These are phyloP conservation scores for Sporothrix humicola DNA, from an alignment of 2,329 filamentous ascomycete genomes.

Conservation along the genomic window DNA sequence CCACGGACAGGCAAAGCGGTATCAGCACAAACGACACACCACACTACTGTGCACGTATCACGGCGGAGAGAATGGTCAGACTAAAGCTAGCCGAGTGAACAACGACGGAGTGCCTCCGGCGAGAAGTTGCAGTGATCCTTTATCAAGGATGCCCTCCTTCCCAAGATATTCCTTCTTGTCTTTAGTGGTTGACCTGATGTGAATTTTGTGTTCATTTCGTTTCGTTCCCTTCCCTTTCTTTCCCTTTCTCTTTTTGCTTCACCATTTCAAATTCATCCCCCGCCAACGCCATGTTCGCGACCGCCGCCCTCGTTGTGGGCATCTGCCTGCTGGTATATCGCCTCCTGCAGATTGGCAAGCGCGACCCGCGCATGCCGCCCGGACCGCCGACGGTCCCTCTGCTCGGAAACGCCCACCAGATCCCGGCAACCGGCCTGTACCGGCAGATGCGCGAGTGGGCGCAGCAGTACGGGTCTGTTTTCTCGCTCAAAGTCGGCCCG, in stretches of 20 bases:
- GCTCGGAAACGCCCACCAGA: background rate
- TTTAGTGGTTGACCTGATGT: no score
- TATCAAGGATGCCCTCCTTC: no score
- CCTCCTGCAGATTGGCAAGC: background rate
- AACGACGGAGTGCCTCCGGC: background rate
- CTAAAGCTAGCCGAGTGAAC: background rate
- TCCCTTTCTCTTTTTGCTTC: no score
- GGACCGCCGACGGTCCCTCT: background rate
- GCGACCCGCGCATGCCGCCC: background rate
- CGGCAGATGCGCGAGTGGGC: constrained; percentile 4
- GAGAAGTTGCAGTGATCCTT: background rate
- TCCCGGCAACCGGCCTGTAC: background rate
- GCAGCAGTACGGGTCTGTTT: background rate
- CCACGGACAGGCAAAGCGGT: no score
- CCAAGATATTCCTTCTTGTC: no score
- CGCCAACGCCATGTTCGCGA: background rate
- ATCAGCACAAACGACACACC: no score
- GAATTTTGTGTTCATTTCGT: no score
- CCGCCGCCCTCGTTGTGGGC: background rate
- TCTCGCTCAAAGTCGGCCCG: background rate
- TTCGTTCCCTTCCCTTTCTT: no score
- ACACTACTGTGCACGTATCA: background rate
- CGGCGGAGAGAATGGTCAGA: background rate
- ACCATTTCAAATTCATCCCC: no score
- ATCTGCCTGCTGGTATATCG: background rate